These are phyloP conservation scores for Pichia sp. DNA, from an alignment of 1,139 yeast species.

Conservation along the genomic window DNA sequence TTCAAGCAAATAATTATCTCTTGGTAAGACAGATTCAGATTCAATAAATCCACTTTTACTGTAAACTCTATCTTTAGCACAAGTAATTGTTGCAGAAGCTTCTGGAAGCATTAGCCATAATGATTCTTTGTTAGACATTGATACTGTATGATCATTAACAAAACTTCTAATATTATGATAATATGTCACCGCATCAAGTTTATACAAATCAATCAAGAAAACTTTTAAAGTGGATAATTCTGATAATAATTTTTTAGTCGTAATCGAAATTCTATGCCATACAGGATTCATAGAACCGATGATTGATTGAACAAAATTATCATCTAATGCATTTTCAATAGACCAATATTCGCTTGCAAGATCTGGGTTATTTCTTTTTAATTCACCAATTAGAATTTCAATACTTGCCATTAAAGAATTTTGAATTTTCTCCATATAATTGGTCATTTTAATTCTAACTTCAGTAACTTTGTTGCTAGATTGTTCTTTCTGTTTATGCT, in stretches of 20 bases:
- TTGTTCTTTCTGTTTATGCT: slow-evolving; percentile 30
- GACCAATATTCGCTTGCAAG: slow-evolving; percentile 74
- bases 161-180: slow-evolving; percentile 65
- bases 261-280: slow-evolving; percentile 82
- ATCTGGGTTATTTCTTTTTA: slow-evolving; percentile 65
- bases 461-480: slow-evolving; percentile 55
- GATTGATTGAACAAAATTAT: slow-evolving; percentile 56
- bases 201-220: slow-evolving; percentile 49
- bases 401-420: slow-evolving; percentile 72
- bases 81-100: slow-evolving; percentile 67
- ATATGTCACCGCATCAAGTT: slow-evolving; percentile 68
- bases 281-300: slow-evolving; percentile 64
- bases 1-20: slow-evolving; percentile 48
- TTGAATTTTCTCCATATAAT: slow-evolving; percentile 76
- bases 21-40: too few species aligned
- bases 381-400: slow-evolving; percentile 71
- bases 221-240: slow-evolving; percentile 65
- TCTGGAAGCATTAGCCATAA: slow-evolving; percentile 88
- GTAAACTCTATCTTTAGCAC: slow-evolving; percentile 66
- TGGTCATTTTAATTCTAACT: slow-evolving; percentile 63
- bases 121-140: slow-evolving; percentile 42
- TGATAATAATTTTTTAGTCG: slow-evolving; percentile 68
- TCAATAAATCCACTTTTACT: too few species aligned
- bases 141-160: slow-evolving; percentile 54
- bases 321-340: slow-evolving; percentile 65